These are phyloP conservation scores for Coniella lustricola DNA, from an alignment of 2,329 filamentous ascomycete genomes.

Conservation along the genomic window DNA sequence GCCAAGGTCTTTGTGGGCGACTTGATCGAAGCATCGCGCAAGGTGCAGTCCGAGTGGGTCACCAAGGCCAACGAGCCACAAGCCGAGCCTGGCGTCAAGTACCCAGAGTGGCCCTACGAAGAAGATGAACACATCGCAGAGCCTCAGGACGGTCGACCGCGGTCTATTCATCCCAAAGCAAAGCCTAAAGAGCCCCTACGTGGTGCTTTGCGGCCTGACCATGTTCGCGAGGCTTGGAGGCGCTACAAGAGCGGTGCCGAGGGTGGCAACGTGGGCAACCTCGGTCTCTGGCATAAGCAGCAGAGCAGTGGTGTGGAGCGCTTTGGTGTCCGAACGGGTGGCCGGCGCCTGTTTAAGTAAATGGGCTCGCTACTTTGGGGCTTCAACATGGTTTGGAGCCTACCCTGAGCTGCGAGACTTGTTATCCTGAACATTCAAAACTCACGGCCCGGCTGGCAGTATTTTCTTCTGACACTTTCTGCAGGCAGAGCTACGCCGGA, in stretches of 20 bases:
- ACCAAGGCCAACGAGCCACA: conserved; percentile 50
- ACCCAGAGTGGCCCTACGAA: conserved; percentile 26
- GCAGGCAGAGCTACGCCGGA: no score
- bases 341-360: conserved; percentile 47
- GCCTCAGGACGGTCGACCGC: conserved; percentile 14
- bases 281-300: conserved; percentile 55
- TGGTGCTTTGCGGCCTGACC: conserved; percentile 63
- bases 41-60: conserved; percentile 66
- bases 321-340: conserved; percentile 47
- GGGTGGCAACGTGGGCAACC: conserved; percentile 54
- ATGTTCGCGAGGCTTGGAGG: conserved; percentile 65
- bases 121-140: conserved; percentile 21
- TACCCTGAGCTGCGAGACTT: no score
- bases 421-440: no score
- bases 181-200: conserved; percentile 32
- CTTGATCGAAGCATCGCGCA: conserved; percentile 64
- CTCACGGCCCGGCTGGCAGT: no score
- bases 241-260: conserved; percentile 58
- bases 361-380: not conserved
- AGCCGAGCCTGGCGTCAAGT: conserved; percentile 37
- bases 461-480: not conserved
- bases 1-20: conserved; percentile 73
- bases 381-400: no score
- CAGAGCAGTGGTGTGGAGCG: conserved; percentile 53
- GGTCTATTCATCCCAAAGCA: conserved; percentile 25